Conservation (phyloP, 2,329 filamentous ascomycete genomes). For the Hymenoscyphus albidus region DNA sequence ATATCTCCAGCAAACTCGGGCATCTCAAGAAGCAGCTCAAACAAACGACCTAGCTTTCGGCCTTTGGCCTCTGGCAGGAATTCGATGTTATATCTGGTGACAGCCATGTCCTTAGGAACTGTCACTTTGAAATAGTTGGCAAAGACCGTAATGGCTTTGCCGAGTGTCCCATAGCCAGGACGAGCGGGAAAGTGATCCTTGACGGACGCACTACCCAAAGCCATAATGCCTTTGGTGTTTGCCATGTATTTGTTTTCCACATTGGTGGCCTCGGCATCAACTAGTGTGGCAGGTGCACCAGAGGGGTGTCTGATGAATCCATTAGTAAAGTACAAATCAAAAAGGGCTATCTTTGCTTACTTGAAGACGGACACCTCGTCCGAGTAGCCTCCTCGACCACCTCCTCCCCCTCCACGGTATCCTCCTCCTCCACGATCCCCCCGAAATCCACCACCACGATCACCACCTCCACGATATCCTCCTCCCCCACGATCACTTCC, state of each 20-base stretch:
- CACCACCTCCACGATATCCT: conserved; percentile 32
- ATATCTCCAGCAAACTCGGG: conserved; percentile 27
- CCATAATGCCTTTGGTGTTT: conserved; percentile 21
- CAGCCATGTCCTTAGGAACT: conserved; percentile 20
- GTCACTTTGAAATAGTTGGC: conserved; percentile 34
- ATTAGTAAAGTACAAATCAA: conserved; percentile 10
- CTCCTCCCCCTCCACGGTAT: conserved; percentile 28
- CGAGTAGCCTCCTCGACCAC: conserved; percentile 8
- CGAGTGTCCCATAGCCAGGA: conserved; percentile 32
- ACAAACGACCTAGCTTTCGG: conserved; percentile 30
- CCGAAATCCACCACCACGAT: conserved; percentile 29
- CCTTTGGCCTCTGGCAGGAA: conserved; percentile 26
- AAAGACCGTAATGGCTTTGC: conserved; percentile 29
- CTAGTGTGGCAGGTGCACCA: conserved; percentile 17
- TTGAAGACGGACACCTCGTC: conserved; percentile 19
- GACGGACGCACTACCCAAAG: conserved; percentile 20
- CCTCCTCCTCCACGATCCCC: conserved; percentile 31
- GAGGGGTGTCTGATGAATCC: conserved; percentile 24
- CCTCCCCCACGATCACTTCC: conserved; percentile 30
- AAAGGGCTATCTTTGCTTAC: conserved; percentile 21
- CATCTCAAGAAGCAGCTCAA: conserved; percentile 32
- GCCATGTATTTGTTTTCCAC: conserved; percentile 34
- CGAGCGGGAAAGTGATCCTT: conserved; percentile 25
- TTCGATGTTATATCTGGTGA: conserved; percentile 32
- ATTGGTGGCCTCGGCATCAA: conserved; percentile 26